A percentile compares a stretch with the other conserved stretches of the same genome.
Evolutionary conservation across 345 rosid species (phyloP).

Genomic region (Raphanus sativus): DNA sequence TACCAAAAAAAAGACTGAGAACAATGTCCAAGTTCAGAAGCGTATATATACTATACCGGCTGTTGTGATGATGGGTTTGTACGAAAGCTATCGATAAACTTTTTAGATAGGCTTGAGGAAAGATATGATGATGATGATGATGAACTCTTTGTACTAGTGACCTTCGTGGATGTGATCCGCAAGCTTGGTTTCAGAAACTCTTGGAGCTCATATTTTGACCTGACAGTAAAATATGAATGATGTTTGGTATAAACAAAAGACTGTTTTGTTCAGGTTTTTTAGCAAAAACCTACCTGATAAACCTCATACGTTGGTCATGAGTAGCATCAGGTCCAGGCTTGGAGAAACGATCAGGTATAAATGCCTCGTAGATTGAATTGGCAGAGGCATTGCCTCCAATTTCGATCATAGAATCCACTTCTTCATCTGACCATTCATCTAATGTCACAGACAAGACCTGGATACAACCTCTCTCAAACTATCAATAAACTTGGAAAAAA

Average conservation of each 20-base stretch:
- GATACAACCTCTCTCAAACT: neutral
- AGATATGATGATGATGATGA: constrained; percentile 52
- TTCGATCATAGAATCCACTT: constrained; percentile 87
- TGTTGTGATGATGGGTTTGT: constrained; percentile 49
- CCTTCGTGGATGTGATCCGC: constrained; percentile 60
- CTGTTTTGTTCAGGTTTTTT: neutral
- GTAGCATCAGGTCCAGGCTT: constrained; percentile 83
- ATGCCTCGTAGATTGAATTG: constrained; percentile 88
- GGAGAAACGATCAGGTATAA: constrained; percentile 70
- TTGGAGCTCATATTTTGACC: constrained; percentile 96
- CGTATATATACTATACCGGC: constrained; percentile 42
- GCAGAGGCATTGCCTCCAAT: constrained; percentile 93
- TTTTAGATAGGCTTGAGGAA: constrained; percentile 59
- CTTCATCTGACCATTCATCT: constrained; percentile 96
- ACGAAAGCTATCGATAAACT: constrained; percentile 66
- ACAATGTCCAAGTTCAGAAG: constrained; percentile 10
- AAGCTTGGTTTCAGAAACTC: constrained; percentile 91
- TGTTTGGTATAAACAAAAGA: neutral
- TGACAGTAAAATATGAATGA: constrained; percentile 21
- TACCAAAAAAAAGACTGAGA: constrained; percentile 1
- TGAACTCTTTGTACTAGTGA: constrained; percentile 29
- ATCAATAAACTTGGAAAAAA: constrained; percentile 1
- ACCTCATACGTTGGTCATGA: constrained; percentile 73
- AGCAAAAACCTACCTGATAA: constrained; percentile 60
- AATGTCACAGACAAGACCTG: constrained; percentile 93